Evolutionary conservation across 1,284 basidiomycete species (phyloP).

Genomic region (Leccinum insolens): DNA sequence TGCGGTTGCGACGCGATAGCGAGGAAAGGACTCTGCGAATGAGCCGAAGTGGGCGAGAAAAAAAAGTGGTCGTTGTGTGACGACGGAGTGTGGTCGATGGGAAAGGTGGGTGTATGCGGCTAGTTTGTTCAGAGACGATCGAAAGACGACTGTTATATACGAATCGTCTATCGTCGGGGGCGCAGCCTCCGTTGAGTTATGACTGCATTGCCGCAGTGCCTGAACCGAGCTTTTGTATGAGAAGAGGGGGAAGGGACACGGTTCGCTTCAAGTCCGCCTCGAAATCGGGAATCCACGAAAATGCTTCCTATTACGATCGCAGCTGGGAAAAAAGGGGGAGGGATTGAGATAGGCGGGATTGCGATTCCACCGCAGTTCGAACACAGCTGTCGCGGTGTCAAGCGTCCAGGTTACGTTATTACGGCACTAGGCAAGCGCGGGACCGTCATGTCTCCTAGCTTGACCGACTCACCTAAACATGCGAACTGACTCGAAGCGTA

Average conservation of each 20-base stretch:
- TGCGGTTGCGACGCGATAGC: conserved; percentile 9
- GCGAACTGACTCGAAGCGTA: neutral
- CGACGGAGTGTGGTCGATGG: conserved; percentile 14
- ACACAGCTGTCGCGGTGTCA: conserved; percentile 20
- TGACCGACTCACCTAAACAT: neutral
- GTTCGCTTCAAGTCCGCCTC: conserved; percentile 5
- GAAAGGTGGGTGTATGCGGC: conserved; percentile 4
- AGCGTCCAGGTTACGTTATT: conserved; percentile 9
- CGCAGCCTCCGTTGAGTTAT: conserved; percentile 28
- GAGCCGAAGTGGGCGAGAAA: conserved; percentile 10
- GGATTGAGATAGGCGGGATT: neutral
- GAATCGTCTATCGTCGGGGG: conserved; percentile 20
- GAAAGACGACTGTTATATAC: conserved; percentile 21
- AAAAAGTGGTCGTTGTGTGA: conserved; percentile 14
- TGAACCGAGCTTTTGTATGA: conserved; percentile 1
- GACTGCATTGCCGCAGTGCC: conserved; percentile 30
- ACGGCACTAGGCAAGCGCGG: conserved; percentile 19
- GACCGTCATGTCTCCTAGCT: conserved; percentile 3
- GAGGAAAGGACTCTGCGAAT: conserved; percentile 13
- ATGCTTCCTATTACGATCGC: conserved; percentile 18
- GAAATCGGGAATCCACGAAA: conserved; percentile 17
- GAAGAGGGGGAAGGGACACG: conserved; percentile 13
- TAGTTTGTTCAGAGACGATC: conserved; percentile 3
- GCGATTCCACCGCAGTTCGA: conserved; percentile 2
- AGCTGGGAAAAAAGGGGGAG: neutral